Conservation (phyloP, 2,329 filamentous ascomycete genomes). For the Talaromyces sp. region DNA sequence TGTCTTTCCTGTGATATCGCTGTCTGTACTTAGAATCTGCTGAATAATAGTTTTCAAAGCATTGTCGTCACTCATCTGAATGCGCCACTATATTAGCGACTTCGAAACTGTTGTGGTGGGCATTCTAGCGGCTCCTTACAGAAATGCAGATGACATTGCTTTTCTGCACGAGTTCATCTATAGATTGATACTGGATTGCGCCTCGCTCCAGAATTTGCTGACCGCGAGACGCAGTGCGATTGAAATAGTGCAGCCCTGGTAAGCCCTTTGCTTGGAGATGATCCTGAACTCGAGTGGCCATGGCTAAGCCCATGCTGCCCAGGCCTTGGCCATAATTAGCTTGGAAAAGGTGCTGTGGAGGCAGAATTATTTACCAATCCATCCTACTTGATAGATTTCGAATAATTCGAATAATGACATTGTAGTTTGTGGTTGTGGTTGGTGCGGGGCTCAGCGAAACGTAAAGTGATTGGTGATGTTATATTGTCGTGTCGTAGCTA, state of each 20-base stretch:
- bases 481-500: too few relatives aligned
- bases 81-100: background rate
- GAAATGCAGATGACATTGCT: conserved; percentile 13
- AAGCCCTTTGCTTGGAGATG: background rate
- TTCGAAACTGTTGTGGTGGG: too few relatives aligned
- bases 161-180: conserved; percentile 4
- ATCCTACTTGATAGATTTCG: background rate
- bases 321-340: conserved; percentile 4
- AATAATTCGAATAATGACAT: background rate
- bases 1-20: conserved; percentile 6
- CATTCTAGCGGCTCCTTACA: conserved; percentile 3
- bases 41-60: background rate
- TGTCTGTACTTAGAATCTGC: background rate
- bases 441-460: background rate
- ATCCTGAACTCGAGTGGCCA: conserved; percentile 11
- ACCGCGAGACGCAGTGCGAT: conserved; percentile 11
- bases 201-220: conserved; percentile 3
- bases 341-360: background rate
- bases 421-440: background rate
- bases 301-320: conserved; percentile 13
- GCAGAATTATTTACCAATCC: background rate
- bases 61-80: background rate
- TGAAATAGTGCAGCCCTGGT: conserved; percentile 8
- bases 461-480: background rate
- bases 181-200: conserved; percentile 5